phyloP scores from a whole-genome alignment of 148 eudicot species.

The Diospyros kaki region DNA sequence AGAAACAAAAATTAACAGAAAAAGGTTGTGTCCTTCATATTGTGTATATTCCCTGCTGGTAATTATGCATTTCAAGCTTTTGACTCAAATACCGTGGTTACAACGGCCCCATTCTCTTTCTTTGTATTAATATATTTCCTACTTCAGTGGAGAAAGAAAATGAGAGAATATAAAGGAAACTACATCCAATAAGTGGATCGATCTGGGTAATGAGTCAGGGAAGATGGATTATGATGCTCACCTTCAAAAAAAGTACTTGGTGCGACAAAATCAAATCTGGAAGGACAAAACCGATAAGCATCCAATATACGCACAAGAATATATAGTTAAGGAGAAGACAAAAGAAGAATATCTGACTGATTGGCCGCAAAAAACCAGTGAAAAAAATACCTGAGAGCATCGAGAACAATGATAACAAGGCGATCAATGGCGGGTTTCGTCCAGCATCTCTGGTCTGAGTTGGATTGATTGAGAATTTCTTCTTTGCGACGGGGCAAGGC shows the following conservation, averaged over 20 bases:
- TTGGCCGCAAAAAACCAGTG: not conserved
- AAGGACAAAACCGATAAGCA: not conserved
- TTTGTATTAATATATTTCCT: too few species aligned
- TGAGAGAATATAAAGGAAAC: not conserved
- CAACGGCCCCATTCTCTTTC: too few species aligned
- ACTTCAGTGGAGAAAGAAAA: not conserved
- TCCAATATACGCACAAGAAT: not conserved
- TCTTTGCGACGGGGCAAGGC: not conserved
- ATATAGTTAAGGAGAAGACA: not conserved
- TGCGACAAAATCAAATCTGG: slow-evolving; percentile 90
- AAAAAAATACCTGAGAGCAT: slow-evolving; percentile 63
- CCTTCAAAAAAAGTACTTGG: slow-evolving; percentile 91
- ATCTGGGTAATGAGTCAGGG: not conserved
- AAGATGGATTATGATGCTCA: slow-evolving; percentile 20
- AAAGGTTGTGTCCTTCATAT: not conserved
- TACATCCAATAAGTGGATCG: too few species aligned
- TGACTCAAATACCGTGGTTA: too few species aligned
- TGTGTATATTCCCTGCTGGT: too few species aligned
- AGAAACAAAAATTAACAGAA: not conserved
- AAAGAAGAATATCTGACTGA: not conserved
- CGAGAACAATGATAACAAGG: slow-evolving; percentile 76
- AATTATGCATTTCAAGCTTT: too few species aligned
- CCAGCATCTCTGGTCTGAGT: slow-evolving; percentile 42
- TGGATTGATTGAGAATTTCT: slow-evolving; percentile 9
- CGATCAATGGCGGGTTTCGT: slow-evolving; percentile 72